phyloP scores from a whole-genome alignment of 2,329 filamentous ascomycete species.

The Emydomyces testavorans region DNA sequence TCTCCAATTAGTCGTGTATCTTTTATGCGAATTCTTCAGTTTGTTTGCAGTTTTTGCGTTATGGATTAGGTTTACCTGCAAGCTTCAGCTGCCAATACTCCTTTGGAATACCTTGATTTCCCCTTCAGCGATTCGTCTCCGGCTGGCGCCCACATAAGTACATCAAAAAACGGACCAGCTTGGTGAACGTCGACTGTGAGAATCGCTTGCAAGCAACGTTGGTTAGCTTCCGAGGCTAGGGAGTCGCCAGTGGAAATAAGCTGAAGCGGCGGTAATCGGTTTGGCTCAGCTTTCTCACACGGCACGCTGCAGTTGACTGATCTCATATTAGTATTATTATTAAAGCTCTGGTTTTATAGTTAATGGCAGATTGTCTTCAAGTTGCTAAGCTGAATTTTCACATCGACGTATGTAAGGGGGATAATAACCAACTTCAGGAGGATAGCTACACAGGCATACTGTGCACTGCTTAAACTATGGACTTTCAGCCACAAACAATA shows the following conservation, averaged over 20 bases:
- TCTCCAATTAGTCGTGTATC: constrained; percentile 4
- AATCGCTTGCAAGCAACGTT: too few relatives aligned
- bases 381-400: neutral
- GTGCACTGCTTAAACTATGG: too few relatives aligned
- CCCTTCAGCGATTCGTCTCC: neutral
- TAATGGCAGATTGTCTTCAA: neutral
- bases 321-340: neutral
- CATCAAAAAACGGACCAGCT: too few relatives aligned
- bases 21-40: neutral
- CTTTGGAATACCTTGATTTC: neutral
- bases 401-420: too few relatives aligned
- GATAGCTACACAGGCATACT: too few relatives aligned
- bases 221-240: neutral
- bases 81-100: neutral
- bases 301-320: neutral
- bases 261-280: neutral
- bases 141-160: too few relatives aligned
- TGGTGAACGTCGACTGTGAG: too few relatives aligned
- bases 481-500: too few relatives aligned
- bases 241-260: neutral
- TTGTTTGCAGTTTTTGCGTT: neutral
- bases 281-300: neutral
- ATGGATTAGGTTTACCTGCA: neutral
- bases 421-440: too few relatives aligned
- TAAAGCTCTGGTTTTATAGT: neutral